These are phyloP conservation scores for Chlorella sp. DNA, from an alignment of 139 green algal genomes.

Conservation along the genomic window DNA sequence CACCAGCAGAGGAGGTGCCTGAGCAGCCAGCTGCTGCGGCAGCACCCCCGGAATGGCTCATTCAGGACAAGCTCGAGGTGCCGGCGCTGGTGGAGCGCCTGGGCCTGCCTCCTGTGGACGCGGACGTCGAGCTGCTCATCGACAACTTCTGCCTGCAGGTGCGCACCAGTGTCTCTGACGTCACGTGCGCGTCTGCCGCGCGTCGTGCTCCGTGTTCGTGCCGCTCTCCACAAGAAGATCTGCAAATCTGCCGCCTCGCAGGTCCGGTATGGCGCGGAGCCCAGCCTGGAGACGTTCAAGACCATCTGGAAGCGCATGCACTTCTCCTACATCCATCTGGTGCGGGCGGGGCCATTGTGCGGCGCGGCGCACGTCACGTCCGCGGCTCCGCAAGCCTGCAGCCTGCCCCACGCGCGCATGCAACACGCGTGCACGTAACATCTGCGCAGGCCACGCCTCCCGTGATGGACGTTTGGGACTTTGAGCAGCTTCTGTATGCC, in stretches of 20 bases:
- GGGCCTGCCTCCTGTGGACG: neutral
- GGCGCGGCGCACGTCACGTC: neutral
- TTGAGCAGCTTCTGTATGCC: slow-evolving; percentile 1
- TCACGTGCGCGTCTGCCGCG: neutral
- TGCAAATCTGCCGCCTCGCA: neutral
- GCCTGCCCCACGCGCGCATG: neutral
- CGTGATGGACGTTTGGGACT: neutral
- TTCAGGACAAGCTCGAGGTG: neutral
- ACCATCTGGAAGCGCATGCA: neutral
- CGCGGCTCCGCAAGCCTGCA: neutral
- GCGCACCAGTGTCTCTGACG: neutral
- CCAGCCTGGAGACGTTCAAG: slow-evolving; percentile 10
- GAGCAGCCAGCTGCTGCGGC: no score
- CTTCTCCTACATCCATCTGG: slow-evolving; percentile 6
- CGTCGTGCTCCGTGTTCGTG: neutral
- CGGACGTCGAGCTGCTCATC: slow-evolving; percentile 6
- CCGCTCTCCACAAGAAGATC: neutral
- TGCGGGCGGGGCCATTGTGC: neutral
- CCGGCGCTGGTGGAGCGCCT: neutral
- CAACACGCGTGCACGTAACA: neutral
- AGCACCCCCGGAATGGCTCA: neutral
- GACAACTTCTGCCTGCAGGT: slow-evolving; percentile 10
- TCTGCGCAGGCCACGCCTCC: neutral
- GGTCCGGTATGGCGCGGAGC: neutral
- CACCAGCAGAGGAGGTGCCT: no score